These are phyloP conservation scores for Pyrus hybrid DNA, from an alignment of 331 rosid genomes.

Conservation along the genomic window DNA sequence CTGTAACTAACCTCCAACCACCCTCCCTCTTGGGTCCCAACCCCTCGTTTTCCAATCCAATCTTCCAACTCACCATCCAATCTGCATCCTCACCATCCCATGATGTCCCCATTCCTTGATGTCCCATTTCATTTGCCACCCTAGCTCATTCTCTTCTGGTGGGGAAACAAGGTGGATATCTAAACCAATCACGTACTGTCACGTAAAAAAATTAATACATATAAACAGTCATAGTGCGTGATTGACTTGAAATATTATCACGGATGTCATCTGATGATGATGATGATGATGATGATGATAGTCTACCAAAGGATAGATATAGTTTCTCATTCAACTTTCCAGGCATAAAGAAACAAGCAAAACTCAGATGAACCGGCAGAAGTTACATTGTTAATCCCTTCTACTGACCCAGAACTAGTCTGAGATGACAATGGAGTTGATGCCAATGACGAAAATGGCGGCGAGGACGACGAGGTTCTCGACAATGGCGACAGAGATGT, in stretches of 20 bases:
- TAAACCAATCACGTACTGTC: too few species aligned
- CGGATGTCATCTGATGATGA: neutral
- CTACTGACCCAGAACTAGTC: conserved; percentile 45
- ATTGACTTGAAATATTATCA: too few species aligned
- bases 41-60: neutral
- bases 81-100: conserved; percentile 29
- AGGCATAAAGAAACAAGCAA: conserved; percentile 82
- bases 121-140: conserved; percentile 20
- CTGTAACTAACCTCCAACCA: conserved; percentile 40
- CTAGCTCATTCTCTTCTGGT: conserved; percentile 21
- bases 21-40: conserved; percentile 31
- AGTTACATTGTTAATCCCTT: conserved; percentile 34
- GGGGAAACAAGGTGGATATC: too few species aligned
- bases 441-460: conserved; percentile 27
- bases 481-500: conserved; percentile 23
- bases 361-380: conserved; percentile 61
- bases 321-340: conserved; percentile 59
- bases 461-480: conserved; percentile 19
- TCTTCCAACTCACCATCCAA: conserved; percentile 20
- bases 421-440: conserved; percentile 44
- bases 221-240: too few species aligned
- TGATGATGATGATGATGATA: neutral
- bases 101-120: conserved; percentile 14
- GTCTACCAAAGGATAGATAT: neutral
- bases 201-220: too few species aligned